Evolutionary conservation across 2,329 filamentous ascomycete genomes (phyloP), one percentile per base, ranked within the genome.

Genomic region (Hirsutella rhossiliensis): DNA sequence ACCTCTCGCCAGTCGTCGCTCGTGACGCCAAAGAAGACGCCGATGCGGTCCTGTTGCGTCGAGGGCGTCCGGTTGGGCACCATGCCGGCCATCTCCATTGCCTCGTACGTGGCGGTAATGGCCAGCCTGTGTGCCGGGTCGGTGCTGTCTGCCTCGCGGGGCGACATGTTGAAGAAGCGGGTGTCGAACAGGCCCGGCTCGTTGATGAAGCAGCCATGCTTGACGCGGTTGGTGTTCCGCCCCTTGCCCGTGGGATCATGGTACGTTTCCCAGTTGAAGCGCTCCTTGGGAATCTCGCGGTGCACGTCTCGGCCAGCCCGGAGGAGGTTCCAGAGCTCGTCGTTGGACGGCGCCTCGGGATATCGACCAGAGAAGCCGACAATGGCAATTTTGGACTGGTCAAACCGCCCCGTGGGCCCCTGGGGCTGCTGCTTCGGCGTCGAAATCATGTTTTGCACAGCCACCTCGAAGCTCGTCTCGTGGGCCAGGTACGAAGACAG

Each of bases 1-100:
- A 85, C 78, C 54, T 87, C 83, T 62, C 81, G 75, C 75, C 80
- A 88, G 56, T 88, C 84, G 48, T 88, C 82, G 41, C 80, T 84
- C 1, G 82, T 83, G 56, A 82, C 79, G 41, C 83, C 84, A 53
- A 85, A 87, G 57, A 84, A 87, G 0, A 80, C 82, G 30, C 82
- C 84, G 41, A 87, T 78, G 57, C 74, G 66, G 45, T 74, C 53
- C 7, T 57, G 47, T 18, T 78, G 76, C 0, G 80, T 84, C 0
- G 81, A 82, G 0, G 81, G 74, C 0, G 81, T 84, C 42, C 77
- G 66, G 55, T 82, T 78, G 0, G 78, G 76, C 12, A 43, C 42
- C 36, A 43, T 43, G 42, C 42, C 42, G 2, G 42, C 42, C 36
- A 39, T 0, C 78, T 78, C 43, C 38, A 44, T 41, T 7, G 43